Percentiles rank a stretch among this genome's conserved stretches.
Conservation (phyloP, 192 early-diverging fungal species). For the Coemansia umbellata region DNA sequence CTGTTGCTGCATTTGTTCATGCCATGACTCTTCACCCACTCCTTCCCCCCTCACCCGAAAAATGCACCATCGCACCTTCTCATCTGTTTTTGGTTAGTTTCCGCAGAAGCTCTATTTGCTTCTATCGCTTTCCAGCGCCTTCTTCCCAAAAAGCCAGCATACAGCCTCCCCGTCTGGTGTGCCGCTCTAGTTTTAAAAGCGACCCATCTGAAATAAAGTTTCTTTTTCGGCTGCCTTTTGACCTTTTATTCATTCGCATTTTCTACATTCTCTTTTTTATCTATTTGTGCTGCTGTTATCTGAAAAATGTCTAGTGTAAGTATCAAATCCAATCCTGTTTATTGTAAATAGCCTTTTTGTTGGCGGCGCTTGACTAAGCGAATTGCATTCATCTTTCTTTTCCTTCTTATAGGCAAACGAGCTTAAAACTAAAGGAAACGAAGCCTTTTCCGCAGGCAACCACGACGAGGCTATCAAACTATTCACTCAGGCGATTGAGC, state of each 20-base stretch:
- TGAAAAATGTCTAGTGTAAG: slow-evolving; percentile 5
- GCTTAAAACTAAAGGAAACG: slow-evolving; percentile 77
- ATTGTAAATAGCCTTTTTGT: not conserved
- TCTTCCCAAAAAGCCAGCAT: no score
- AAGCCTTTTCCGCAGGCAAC: slow-evolving; percentile 75
- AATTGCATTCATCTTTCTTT: not conserved
- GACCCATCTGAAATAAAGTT: no score
- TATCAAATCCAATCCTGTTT: not conserved
- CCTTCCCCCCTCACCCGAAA: no score
- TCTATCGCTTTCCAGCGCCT: no score
- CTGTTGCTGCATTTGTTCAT: no score
- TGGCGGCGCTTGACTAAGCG: not conserved
- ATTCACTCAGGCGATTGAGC: slow-evolving; percentile 82
- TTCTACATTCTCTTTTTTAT: not conserved
- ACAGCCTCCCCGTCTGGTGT: no score
- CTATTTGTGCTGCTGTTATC: no score
- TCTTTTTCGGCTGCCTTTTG: not conserved
- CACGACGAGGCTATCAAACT: slow-evolving; percentile 70
- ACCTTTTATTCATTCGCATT: not conserved
- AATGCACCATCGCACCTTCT: no score
- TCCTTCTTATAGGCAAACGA: slow-evolving; percentile 57
- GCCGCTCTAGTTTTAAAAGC: no score
- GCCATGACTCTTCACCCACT: no score
- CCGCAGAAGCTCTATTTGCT: no score
- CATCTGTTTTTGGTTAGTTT: no score